phyloP scores from a whole-genome alignment of 208 protist genomes.

The Lotmaria passim region DNA sequence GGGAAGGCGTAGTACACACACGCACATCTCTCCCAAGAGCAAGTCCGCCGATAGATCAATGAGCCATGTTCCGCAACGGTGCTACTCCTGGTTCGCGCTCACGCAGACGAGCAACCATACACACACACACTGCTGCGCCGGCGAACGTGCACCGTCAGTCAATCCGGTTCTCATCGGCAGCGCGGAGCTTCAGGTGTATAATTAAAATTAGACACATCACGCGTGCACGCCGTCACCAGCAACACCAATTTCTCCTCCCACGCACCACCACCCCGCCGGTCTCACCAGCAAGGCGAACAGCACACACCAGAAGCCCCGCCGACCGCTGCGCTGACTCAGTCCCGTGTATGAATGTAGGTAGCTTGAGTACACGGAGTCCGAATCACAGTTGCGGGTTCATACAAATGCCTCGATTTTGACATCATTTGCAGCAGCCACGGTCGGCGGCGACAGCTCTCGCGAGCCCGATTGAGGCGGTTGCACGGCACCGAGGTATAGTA shows the following conservation, averaged over 20 bases:
- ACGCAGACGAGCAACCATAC: too few species aligned
- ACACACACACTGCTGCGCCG: too few species aligned
- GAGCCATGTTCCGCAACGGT: slow-evolving; percentile 29
- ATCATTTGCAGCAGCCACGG: not conserved
- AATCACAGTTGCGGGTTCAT: slow-evolving; percentile 60
- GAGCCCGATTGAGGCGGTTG: slow-evolving; percentile 35
- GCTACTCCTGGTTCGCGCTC: slow-evolving; percentile 29
- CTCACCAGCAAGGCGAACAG: too few species aligned
- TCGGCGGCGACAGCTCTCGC: slow-evolving; percentile 15
- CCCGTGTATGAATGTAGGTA: slow-evolving; percentile 56
- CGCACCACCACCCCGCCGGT: too few species aligned
- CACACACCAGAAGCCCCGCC: not conserved
- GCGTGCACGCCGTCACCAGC: too few species aligned
- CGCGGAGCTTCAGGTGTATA: slow-evolving; percentile 4
- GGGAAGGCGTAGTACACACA: not conserved
- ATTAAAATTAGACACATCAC: not conserved
- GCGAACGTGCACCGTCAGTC: not conserved
- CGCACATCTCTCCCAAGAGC: slow-evolving; percentile 16
- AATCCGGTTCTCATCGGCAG: slow-evolving; percentile 1
- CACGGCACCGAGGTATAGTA: slow-evolving; percentile 28
- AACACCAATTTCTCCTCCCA: too few species aligned
- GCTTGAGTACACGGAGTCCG: slow-evolving; percentile 54
- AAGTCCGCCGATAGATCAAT: slow-evolving; percentile 34
- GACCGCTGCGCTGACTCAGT: slow-evolving; percentile 27
- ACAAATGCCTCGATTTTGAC: slow-evolving; percentile 58